Conservation (phyloP, 805 yeast genomes). For the Hemisphaericaspora nanyangensis region DNA sequence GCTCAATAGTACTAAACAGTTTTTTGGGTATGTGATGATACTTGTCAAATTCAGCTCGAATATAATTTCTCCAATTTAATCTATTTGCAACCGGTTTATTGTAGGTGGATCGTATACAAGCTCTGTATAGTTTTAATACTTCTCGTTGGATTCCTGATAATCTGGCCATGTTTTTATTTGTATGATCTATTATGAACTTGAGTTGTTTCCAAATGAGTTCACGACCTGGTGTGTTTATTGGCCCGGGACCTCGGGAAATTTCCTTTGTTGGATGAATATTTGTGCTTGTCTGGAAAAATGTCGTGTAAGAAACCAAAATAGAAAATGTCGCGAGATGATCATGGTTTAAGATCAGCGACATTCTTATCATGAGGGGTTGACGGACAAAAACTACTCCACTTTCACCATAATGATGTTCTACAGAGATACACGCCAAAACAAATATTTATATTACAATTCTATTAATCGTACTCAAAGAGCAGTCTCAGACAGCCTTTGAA, state of each 20-base stretch:
- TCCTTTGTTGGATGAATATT: too few species aligned
- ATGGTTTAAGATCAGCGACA: background rate
- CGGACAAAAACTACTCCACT: background rate
- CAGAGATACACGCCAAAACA: too few species aligned
- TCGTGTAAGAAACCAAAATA: background rate
- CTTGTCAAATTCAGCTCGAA: conserved; percentile 61
- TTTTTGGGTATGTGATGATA: conserved; percentile 59
- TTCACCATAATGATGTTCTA: background rate
- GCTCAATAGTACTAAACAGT: conserved; percentile 83
- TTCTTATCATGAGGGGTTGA: background rate
- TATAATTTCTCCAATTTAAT: conserved; percentile 39
- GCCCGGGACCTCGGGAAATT: background rate
- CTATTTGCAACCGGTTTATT: conserved; percentile 48
- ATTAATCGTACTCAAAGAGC: too few species aligned
- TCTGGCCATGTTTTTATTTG: conserved; percentile 25
- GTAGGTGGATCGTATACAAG: conserved; percentile 42
- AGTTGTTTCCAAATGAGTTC: too few species aligned
- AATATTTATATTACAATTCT: too few species aligned
- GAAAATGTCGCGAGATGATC: background rate
- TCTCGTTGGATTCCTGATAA: conserved; percentile 43
- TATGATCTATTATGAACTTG: background rate
- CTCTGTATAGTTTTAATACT: conserved; percentile 48
- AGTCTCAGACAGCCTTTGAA: too few species aligned
- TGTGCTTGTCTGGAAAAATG: too few species aligned
- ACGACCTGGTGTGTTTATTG: too few species aligned